Conservation (phyloP, 2,329 filamentous ascomycete species). For the Mycosphaerella sp. region DNA sequence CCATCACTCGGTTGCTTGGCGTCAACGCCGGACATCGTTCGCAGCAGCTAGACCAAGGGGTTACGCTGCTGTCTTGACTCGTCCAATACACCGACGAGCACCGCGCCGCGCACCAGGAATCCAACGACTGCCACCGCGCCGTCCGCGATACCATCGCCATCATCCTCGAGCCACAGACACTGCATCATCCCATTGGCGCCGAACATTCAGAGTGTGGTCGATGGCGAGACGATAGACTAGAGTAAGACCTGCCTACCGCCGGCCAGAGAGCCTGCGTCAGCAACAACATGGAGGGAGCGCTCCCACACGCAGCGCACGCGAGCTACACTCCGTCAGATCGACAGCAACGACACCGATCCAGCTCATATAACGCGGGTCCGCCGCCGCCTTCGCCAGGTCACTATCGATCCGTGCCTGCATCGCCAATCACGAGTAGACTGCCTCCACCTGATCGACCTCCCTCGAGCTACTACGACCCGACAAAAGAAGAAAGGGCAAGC, state of each 20-base stretch:
- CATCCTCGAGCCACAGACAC: not conserved
- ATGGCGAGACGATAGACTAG: slow-evolving; percentile 9
- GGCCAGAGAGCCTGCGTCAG: slow-evolving; percentile 5
- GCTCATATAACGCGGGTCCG: slow-evolving; percentile 25
- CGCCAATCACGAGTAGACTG: slow-evolving; percentile 34
- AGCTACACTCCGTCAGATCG: slow-evolving; percentile 20
- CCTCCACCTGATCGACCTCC: slow-evolving; percentile 33
- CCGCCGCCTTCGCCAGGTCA: slow-evolving; percentile 28
- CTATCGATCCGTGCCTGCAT: slow-evolving; percentile 34
- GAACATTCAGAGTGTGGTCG: slow-evolving; percentile 5
- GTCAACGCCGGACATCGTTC: slow-evolving; percentile 3
- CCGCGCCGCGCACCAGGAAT: not conserved
- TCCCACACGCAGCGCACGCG: slow-evolving; percentile 6
- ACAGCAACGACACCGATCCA: slow-evolving; percentile 32
- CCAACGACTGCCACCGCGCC: not conserved
- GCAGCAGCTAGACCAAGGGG: slow-evolving; percentile 7
- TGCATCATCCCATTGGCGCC: not conserved
- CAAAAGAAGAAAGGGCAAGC: slow-evolving; percentile 42
- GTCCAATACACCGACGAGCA: not conserved
- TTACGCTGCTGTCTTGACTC: slow-evolving; percentile 1
- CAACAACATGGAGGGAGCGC: slow-evolving; percentile 17
- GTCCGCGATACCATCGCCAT: not conserved
- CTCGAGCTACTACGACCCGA: slow-evolving; percentile 47
- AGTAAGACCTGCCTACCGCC: not conserved
- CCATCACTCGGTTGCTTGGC: slow-evolving; percentile 6